Evolutionary conservation across 2,329 filamentous ascomycete genomes (phyloP).

Genomic region (Colletotrichum salicis): DNA sequence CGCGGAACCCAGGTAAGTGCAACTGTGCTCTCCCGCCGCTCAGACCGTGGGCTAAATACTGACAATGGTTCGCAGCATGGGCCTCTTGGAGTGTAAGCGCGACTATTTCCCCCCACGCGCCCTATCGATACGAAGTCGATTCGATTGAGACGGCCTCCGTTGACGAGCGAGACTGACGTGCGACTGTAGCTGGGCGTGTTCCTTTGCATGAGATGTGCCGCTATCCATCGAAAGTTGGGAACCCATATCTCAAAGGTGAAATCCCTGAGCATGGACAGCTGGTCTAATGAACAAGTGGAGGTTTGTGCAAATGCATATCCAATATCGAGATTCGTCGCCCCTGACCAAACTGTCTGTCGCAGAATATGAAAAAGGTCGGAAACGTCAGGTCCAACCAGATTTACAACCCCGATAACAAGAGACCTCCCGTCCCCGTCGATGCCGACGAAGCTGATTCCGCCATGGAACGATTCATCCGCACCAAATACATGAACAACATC

Average conservation of each 20-base stretch:
- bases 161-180: slow-evolving; percentile 27
- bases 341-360: slow-evolving; percentile 12
- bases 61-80: slow-evolving; percentile 71
- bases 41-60: slow-evolving; percentile 17
- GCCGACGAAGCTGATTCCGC: slow-evolving; percentile 91
- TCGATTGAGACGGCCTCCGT: not conserved
- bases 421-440: slow-evolving; percentile 87
- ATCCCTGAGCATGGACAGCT: slow-evolving; percentile 97
- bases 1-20: slow-evolving; percentile 83
- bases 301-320: slow-evolving; percentile 60
- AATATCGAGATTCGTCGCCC: not conserved
- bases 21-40: not conserved
- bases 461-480: slow-evolving; percentile 94
- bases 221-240: slow-evolving; percentile 94
- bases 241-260: slow-evolving; percentile 99
- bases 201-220: slow-evolving; percentile 96
- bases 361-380: slow-evolving; percentile 96
- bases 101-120: not conserved
- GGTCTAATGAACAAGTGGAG: slow-evolving; percentile 95
- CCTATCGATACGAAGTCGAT: slow-evolving; percentile 8
- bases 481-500: slow-evolving; percentile 83
- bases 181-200: slow-evolving; percentile 84
- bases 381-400: slow-evolving; percentile 87
- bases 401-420: slow-evolving; percentile 87
- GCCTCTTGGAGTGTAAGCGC: slow-evolving; percentile 91